Base-by-base conservation (phyloP, 179 eudicot genomes). In the Heliamphora pulchella region DNA sequence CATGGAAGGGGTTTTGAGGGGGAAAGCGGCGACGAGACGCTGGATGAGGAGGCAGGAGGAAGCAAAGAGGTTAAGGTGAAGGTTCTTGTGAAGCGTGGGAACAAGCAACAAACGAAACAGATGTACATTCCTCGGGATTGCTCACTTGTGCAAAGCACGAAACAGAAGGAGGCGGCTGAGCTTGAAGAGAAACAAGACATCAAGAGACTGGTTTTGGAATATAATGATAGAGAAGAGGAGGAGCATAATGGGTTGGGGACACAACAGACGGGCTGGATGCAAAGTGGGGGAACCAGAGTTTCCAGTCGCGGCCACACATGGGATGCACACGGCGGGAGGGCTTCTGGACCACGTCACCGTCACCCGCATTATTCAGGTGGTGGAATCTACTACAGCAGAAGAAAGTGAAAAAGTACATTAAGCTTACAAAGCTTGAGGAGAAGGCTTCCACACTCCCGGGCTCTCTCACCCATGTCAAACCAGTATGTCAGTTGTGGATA, bases 181-280 rank as follows among this genome's bases (percentile, higher is more conserved):
- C 91, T 96, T 1, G 99, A 96, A 84, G 99, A 96, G 87, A 96
- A 96, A 57, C 98, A 96, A 84, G 96, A 96, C 87, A 96, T 96
- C 75, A 96, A 96, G 85, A 87, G 98, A 80, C 80, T 92, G 85
- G 94, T 96, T 53, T 80, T 96, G 87, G 99, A 96, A 84, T 96
- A 96, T 82, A 96, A 94, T 81, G 99, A 94, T 54, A 88, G 98
- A 85, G 98, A 94, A 85, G 99, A 96, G 74, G 99, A 96, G 90
- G 99, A 94, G 83, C 86, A 90, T 46, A 87, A 88, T 74, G 97
- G 94, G 64, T 75, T 82, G 8, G 96, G 91, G 43, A 76, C 80
- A 41, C 96, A 88, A 80, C 83, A 87, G n/a, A 64, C 68, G 5
- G 88, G 94, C n/a, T 92, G 91, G 91, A 76, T 82, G 8, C 98